Conservation (phyloP, 1,284 basidiomycete genomes). For the Cutaneotrichosporon spelunceum region DNA sequence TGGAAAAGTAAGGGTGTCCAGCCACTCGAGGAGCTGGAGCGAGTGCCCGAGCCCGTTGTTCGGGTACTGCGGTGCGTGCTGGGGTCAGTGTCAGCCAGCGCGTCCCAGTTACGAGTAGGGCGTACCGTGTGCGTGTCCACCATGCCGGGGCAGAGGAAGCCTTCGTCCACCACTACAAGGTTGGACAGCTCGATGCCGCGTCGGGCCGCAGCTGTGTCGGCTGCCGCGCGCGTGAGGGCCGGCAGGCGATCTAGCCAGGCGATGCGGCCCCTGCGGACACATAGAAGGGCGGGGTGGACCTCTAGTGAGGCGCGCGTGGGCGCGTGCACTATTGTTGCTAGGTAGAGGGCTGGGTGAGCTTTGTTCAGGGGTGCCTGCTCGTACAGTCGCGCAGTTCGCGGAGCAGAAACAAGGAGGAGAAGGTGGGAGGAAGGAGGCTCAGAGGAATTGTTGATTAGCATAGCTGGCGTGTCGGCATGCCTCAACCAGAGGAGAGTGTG, state of each 20-base stretch:
- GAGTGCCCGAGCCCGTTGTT: slow-evolving; percentile 69
- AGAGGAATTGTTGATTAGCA: slow-evolving; percentile 19
- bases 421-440: slow-evolving; percentile 1
- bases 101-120: not conserved
- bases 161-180: slow-evolving; percentile 60
- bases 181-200: slow-evolving; percentile 28
- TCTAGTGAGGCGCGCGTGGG: slow-evolving; percentile 58
- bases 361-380: no score
- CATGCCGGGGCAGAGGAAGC: slow-evolving; percentile 84
- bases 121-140: slow-evolving; percentile 83
- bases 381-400: no score
- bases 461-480: slow-evolving; percentile 17
- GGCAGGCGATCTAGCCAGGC: slow-evolving; percentile 59
- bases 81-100: slow-evolving; percentile 26
- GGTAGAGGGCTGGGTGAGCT: not conserved
- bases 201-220: slow-evolving; percentile 34
- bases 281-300: slow-evolving; percentile 62
- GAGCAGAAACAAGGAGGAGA: no score
- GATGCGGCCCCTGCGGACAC: slow-evolving; percentile 63
- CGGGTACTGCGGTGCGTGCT: slow-evolving; percentile 85
- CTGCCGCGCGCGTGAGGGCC: slow-evolving; percentile 32
- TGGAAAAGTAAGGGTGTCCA: slow-evolving; percentile 81
- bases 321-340: slow-evolving; percentile 68
- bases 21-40: slow-evolving; percentile 82
- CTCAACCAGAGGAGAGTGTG: not conserved